These are phyloP conservation scores for Phytophthora lateralis DNA, from an alignment of 352 stramenopile species.

Conservation along the genomic window DNA sequence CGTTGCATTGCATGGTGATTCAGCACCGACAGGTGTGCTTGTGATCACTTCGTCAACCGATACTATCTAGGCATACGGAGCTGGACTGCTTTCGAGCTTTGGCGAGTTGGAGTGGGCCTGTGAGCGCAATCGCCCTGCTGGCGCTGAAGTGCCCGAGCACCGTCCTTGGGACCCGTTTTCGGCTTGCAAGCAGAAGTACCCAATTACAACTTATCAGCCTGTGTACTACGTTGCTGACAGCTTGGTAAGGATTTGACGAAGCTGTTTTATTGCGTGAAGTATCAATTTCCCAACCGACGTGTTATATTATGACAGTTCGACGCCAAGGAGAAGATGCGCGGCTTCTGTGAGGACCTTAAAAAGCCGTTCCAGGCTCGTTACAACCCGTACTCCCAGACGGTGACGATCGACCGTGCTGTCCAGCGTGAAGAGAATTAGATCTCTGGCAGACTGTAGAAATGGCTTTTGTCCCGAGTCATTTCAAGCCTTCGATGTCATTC, in stretches of 20 bases:
- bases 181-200: constrained; percentile 94
- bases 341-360: constrained; percentile 94
- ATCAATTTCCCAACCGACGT: constrained; percentile 3
- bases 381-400: constrained; percentile 92
- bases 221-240: constrained; percentile 97
- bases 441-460: neutral
- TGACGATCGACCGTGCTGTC: constrained; percentile 79
- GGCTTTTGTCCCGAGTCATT: neutral
- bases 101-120: constrained; percentile 97
- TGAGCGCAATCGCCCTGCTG: constrained; percentile 57
- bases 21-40: neutral
- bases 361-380: constrained; percentile 96
- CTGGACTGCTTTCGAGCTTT: constrained; percentile 96
- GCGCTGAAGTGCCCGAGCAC: constrained; percentile 84
- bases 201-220: constrained; percentile 98
- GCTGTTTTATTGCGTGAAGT: neutral
- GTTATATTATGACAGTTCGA: constrained; percentile 58
- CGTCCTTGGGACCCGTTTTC: constrained; percentile 94
- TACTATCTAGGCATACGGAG: constrained; percentile 88
- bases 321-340: constrained; percentile 94
- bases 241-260: constrained; percentile 56
- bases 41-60: neutral
- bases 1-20: neutral
- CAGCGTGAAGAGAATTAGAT: constrained; percentile 56
- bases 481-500: neutral